These are phyloP conservation scores for Echria macrotheca DNA, from an alignment of 495 filamentous ascomycete genomes.

Conservation along the genomic window DNA sequence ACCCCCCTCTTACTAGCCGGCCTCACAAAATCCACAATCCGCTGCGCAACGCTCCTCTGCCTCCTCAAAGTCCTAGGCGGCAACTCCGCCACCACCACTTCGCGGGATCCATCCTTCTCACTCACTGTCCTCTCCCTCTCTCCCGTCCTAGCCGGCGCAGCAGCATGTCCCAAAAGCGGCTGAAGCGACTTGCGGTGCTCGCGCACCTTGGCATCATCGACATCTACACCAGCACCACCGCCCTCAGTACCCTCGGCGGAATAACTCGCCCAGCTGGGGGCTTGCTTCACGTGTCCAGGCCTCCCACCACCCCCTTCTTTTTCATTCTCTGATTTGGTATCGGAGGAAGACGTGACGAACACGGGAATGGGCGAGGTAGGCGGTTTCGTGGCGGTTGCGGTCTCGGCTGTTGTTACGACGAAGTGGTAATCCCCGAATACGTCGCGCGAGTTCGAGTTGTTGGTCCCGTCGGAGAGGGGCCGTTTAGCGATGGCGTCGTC, in stretches of 20 bases:
- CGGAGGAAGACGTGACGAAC: too few relatives aligned
- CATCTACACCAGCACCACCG: neutral
- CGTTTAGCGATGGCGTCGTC: neutral
- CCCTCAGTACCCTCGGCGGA: too few relatives aligned
- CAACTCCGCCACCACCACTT: neutral
- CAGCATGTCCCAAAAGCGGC: too few relatives aligned
- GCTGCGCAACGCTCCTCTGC: slow-evolving; percentile 2
- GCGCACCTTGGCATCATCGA: neutral
- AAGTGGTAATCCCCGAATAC: too few relatives aligned
- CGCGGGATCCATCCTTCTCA: too few relatives aligned
- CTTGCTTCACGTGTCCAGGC: neutral
- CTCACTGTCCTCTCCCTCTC: too few relatives aligned
- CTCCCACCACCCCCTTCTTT: neutral
- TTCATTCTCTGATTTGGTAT: too few relatives aligned
- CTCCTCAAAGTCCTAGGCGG: neutral
- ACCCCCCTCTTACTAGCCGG: neutral
- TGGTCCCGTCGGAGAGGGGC: neutral
- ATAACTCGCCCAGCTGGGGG: slow-evolving; percentile 1
- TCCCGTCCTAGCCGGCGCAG: too few relatives aligned
- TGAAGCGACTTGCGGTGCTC: slow-evolving; percentile 2
- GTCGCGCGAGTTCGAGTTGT: too few relatives aligned
- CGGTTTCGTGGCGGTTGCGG: too few relatives aligned
- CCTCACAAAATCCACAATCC: neutral
- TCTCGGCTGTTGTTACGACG: too few relatives aligned
- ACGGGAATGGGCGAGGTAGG: too few relatives aligned